These are phyloP conservation scores for Cladosporium cucumerinum DNA, from an alignment of 2,329 filamentous ascomycete genomes.

Conservation along the genomic window DNA sequence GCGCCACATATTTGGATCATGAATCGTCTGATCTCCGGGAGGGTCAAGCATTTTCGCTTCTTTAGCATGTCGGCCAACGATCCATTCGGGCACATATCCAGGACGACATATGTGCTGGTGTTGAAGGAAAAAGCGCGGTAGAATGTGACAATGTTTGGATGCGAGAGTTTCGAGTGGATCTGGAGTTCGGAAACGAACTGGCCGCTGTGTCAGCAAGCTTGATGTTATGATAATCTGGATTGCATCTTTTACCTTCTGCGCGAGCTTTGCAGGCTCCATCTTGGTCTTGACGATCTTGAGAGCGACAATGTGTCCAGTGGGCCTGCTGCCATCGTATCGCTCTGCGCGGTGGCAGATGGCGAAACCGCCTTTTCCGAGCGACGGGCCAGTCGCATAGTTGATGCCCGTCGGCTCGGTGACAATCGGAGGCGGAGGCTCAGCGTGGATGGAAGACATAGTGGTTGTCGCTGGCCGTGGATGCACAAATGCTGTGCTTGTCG, in stretches of 20 bases:
- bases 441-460: slow-evolving; percentile 42
- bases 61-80: slow-evolving; percentile 98
- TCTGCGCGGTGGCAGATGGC: slow-evolving; percentile 76
- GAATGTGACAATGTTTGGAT: slow-evolving; percentile 94
- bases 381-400: slow-evolving; percentile 68
- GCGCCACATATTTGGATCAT: slow-evolving; percentile 93
- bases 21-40: slow-evolving; percentile 91
- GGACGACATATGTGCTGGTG: slow-evolving; percentile 84
- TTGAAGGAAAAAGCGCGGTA: slow-evolving; percentile 89
- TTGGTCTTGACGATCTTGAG: slow-evolving; percentile 81
- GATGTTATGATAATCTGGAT: too few relatives aligned
- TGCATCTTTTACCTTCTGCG: too few relatives aligned
- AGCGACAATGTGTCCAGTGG: slow-evolving; percentile 66
- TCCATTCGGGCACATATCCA: slow-evolving; percentile 92
- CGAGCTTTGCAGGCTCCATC: slow-evolving; percentile 75
- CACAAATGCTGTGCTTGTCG: slow-evolving; percentile 9
- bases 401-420: slow-evolving; percentile 69
- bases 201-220: slow-evolving; percentile 14
- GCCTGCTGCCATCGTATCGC: slow-evolving; percentile 51
- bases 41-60: slow-evolving; percentile 81
- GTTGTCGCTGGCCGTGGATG: slow-evolving; percentile 14
- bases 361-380: slow-evolving; percentile 78
- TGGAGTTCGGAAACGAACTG: slow-evolving; percentile 80
- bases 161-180: slow-evolving; percentile 96
- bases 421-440: slow-evolving; percentile 51